Conservation (phyloP, 192 early-diverging fungal genomes). For the Phlyctochytrium bullatum region DNA sequence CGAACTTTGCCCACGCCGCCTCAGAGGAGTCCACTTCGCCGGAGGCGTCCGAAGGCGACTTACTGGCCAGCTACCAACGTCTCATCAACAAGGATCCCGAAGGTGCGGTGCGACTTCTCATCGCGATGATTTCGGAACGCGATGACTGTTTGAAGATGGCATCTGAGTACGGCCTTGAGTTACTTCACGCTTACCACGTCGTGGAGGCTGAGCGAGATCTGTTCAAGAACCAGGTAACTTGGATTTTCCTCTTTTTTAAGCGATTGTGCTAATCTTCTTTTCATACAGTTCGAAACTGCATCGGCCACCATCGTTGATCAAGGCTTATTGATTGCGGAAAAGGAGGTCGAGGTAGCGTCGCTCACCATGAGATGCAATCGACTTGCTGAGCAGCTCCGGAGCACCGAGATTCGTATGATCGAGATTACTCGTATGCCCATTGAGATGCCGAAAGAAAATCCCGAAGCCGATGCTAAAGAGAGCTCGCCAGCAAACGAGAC, state of each 20-base stretch:
- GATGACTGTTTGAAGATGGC: slow-evolving; percentile 14
- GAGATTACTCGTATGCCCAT: not conserved
- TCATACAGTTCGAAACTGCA: slow-evolving; percentile 8
- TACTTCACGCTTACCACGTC: slow-evolving; percentile 16
- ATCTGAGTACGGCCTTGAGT: slow-evolving; percentile 17
- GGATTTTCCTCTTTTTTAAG: not conserved
- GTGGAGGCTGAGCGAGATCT: slow-evolving; percentile 12
- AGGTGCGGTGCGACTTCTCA: not conserved
- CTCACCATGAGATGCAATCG: slow-evolving; percentile 6
- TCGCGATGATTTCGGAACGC: slow-evolving; percentile 9
- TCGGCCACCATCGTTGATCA: not conserved
- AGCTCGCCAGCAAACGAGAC: too few relatives aligned
- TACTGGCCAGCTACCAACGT: too few relatives aligned
- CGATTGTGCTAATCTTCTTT: not conserved
- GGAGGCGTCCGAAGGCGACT: too few relatives aligned
- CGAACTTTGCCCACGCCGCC: not conserved
- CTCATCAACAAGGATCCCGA: not conserved
- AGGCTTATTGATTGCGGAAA: slow-evolving; percentile 9
- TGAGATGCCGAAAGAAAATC: too few relatives aligned
- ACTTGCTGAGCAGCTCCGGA: not conserved
- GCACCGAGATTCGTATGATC: not conserved
- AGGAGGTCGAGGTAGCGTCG: slow-evolving; percentile 6
- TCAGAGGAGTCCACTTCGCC: not conserved
- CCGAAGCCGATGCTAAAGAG: too few relatives aligned
- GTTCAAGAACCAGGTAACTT: slow-evolving; percentile 10